Percentiles rank a stretch among this genome's conserved stretches.
Evolutionary conservation across 495 filamentous ascomycete genomes (phyloP).

Genomic region (Aspergillus haitiensis): DNA sequence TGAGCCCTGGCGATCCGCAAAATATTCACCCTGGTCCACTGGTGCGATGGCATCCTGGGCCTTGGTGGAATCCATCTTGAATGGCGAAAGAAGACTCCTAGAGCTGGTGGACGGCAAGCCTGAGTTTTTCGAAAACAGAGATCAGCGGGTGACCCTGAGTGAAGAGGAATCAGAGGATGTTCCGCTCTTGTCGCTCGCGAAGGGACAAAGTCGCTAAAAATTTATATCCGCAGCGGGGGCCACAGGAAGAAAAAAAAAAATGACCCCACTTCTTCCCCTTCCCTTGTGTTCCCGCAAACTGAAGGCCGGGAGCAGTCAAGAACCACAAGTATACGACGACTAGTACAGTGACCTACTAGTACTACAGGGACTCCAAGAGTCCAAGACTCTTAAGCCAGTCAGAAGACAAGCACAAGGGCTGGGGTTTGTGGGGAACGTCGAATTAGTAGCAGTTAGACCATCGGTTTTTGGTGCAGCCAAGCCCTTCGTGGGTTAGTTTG

Average conservation of each 20-base stretch:
- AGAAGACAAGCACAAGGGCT: constrained; percentile 9
- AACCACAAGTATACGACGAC: neutral
- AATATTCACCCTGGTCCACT: constrained; percentile 22
- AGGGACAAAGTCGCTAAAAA: constrained; percentile 9
- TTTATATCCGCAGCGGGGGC: constrained; percentile 21
- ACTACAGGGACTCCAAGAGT: constrained; percentile 11
- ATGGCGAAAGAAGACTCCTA: constrained; percentile 26
- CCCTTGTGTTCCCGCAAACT: neutral
- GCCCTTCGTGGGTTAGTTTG: constrained; percentile 14
- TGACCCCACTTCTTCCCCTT: constrained; percentile 2
- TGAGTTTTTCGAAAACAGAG: neutral
- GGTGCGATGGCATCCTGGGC: constrained; percentile 34
- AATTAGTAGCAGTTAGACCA: neutral
- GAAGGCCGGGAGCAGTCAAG: neutral
- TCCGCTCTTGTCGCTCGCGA: neutral
- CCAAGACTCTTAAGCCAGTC: constrained; percentile 1
- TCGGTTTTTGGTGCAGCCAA: constrained; percentile 8
- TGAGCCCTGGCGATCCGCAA: constrained; percentile 24
- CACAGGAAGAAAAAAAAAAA: constrained; percentile 5
- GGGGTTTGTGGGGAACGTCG: constrained; percentile 17
- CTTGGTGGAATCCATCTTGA: constrained; percentile 30
- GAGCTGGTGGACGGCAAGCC: neutral
- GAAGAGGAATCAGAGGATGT: neutral
- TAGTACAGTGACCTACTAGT: neutral
- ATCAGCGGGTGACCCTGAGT: neutral